Conservation (phyloP, 805 yeast species). For the Saccharomycopsis sp. region DNA sequence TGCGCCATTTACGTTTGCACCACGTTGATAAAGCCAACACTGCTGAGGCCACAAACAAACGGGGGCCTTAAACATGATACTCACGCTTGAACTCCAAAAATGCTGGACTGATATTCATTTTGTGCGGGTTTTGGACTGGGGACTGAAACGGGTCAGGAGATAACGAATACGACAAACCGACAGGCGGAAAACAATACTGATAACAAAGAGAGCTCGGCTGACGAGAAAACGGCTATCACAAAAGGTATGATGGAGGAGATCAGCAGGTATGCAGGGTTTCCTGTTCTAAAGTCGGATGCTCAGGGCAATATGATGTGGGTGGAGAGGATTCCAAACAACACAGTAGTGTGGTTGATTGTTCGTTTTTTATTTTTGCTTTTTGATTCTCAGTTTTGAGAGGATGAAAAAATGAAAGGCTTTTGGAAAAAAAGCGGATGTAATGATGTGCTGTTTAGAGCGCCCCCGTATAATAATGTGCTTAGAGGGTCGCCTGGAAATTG, state of each 20-base stretch:
- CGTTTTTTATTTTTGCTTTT: neutral
- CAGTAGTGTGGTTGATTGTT: too few species aligned
- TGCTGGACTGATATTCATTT: conserved; percentile 67
- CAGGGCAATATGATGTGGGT: too few species aligned
- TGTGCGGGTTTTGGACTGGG: neutral
- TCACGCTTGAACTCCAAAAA: conserved; percentile 71
- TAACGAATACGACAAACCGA: neutral
- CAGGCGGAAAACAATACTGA: neutral
- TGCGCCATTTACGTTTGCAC: too few species aligned
- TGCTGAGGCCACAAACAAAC: too few species aligned
- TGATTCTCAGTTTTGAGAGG: neutral
- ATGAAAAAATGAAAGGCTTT: neutral
- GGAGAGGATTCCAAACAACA: too few species aligned
- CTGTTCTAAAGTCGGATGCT: neutral
- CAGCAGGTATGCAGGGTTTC: neutral
- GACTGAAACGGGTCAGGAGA: neutral
- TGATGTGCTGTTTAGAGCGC: neutral
- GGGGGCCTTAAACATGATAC: too few species aligned
- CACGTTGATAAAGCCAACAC: too few species aligned
- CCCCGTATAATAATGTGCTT: neutral
- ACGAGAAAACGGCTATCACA: neutral
- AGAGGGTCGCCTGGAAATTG: neutral
- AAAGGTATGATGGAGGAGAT: neutral
- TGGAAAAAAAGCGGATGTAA: neutral
- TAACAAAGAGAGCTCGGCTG: neutral